Evolutionary conservation across 2,329 filamentous ascomycete genomes (phyloP).

Genomic region (Teratosphaeria nubilosa): DNA sequence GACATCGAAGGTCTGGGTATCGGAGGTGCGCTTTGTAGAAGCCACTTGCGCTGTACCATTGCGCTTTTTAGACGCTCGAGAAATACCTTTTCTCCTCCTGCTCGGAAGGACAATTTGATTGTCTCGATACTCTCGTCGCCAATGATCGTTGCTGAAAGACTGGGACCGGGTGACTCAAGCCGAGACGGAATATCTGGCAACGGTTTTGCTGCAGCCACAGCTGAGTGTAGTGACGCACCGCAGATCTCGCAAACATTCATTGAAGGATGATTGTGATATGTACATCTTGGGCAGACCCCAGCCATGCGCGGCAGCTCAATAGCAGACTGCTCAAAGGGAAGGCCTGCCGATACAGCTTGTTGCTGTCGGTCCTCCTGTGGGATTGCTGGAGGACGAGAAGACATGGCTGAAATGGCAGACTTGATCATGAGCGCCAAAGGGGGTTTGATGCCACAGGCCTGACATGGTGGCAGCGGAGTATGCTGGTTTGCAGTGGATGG

Average conservation of each 20-base stretch:
- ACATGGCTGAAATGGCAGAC: conserved; percentile 68
- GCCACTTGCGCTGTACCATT: conserved; percentile 89
- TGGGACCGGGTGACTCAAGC: conserved; percentile 69
- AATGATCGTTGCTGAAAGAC: conserved; percentile 37
- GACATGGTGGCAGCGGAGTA: conserved; percentile 73
- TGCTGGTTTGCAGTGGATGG: conserved; percentile 67
- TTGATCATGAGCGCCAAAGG: conserved; percentile 74
- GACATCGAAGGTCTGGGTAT: conserved; percentile 54
- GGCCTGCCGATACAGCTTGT: neutral
- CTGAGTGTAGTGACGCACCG: conserved; percentile 59
- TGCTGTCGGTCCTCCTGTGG: neutral
- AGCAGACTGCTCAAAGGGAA: neutral
- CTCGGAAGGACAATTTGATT: conserved; percentile 86
- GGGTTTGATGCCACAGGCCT: conserved; percentile 90
- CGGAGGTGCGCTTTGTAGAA: conserved; percentile 80
- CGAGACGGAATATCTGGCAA: conserved; percentile 30
- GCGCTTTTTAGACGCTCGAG: conserved; percentile 79
- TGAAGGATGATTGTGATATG: conserved; percentile 86
- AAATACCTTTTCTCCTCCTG: conserved; percentile 81
- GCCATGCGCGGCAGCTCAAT: neutral
- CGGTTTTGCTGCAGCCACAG: conserved; percentile 24
- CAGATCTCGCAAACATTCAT: conserved; percentile 84
- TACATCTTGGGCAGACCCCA: conserved; percentile 67
- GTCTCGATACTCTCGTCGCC: conserved; percentile 57
- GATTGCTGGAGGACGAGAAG: conserved; percentile 37